Conservation (phyloP, 75 land plant species). For the Picea sitchensis region DNA sequence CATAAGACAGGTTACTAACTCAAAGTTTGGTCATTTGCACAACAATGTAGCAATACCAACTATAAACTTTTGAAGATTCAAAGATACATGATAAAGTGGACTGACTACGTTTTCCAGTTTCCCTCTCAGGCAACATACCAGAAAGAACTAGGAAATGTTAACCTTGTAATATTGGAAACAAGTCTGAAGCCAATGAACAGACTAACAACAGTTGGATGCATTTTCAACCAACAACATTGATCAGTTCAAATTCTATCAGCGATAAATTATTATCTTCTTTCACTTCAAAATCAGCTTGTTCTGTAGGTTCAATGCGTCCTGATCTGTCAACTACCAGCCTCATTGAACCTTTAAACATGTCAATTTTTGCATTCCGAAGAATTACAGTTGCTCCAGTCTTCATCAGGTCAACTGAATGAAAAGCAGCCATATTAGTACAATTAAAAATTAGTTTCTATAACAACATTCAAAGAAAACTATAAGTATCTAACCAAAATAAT, state of each 20-base stretch:
- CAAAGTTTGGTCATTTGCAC: too few species aligned
- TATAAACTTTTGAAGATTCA: too few species aligned
- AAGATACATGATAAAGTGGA: too few species aligned
- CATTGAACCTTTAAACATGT: slow-evolving; percentile 52
- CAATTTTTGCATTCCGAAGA: slow-evolving; percentile 41
- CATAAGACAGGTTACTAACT: too few species aligned
- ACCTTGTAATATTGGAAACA: too few species aligned
- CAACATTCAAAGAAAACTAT: background rate
- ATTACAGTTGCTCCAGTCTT: slow-evolving; percentile 39
- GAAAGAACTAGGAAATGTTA: too few species aligned
- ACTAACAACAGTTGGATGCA: background rate
- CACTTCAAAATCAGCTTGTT: slow-evolving; percentile 22
- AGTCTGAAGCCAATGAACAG: too few species aligned
- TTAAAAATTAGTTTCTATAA: background rate
- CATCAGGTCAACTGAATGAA: slow-evolving; percentile 31
- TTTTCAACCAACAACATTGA: slow-evolving; percentile 20
- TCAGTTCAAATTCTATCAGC: slow-evolving; percentile 36
- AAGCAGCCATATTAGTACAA: slow-evolving; percentile 6
- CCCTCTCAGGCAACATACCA: too few species aligned
- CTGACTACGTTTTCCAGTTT: too few species aligned
- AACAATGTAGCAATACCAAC: too few species aligned
- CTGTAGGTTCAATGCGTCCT: slow-evolving; percentile 30
- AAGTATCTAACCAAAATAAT: background rate
- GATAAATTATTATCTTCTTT: slow-evolving; percentile 51
- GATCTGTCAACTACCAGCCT: slow-evolving; percentile 40